Evolutionary conservation across 2,329 filamentous ascomycete genomes (phyloP).

Genomic region (Talaromyces sp.): DNA sequence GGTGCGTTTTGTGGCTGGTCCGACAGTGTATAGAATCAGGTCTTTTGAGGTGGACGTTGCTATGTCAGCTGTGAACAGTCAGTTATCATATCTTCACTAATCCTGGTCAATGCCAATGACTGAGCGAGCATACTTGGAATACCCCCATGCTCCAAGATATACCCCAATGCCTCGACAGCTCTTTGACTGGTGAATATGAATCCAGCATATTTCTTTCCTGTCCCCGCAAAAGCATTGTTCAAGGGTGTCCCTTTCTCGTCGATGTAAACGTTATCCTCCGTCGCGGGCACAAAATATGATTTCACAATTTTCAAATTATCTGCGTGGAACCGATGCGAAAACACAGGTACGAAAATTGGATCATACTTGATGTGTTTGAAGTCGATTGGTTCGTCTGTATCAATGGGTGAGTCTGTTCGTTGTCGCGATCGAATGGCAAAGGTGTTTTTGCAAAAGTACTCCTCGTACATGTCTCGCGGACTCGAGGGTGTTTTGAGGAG

Average conservation of each 20-base stretch:
- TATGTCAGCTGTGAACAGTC: constrained; percentile 2
- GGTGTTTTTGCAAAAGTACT: constrained; percentile 35
- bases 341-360: constrained; percentile 43
- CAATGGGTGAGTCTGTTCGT: not conserved
- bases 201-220: constrained; percentile 37
- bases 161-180: constrained; percentile 42
- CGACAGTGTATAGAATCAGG: constrained; percentile 43
- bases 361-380: constrained; percentile 21
- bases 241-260: not conserved
- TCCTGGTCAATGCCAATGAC: not conserved
- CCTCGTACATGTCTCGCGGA: constrained; percentile 42
- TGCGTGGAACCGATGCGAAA: constrained; percentile 40
- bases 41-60: constrained; percentile 20
- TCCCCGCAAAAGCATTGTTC: constrained; percentile 9
- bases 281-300: constrained; percentile 26
- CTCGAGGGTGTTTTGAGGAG: constrained; percentile 46
- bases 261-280: constrained; percentile 15
- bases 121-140: constrained; percentile 23
- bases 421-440: not conserved
- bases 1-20: constrained; percentile 56
- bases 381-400: not conserved
- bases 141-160: constrained; percentile 3
- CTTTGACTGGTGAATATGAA: constrained; percentile 48
- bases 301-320: constrained; percentile 32
- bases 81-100: not conserved